Evolutionary conservation across 2,329 filamentous ascomycete species (phyloP).

Genomic region (Ascochyta clinopodiicola): DNA sequence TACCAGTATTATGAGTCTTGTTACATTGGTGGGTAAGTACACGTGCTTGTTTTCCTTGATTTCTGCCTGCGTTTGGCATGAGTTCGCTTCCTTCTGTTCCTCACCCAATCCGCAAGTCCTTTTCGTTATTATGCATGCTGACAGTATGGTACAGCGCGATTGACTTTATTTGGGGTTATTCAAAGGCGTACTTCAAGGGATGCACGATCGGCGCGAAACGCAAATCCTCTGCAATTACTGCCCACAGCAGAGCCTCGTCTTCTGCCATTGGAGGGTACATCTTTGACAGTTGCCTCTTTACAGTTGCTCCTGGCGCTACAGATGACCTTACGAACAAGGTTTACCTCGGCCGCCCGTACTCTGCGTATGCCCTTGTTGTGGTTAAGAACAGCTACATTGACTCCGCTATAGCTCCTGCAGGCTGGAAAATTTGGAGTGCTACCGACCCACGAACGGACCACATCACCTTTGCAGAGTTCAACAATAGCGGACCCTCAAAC

Average conservation of each 20-base stretch:
- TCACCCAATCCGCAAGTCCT: too few species aligned
- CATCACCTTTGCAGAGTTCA: constrained; percentile 64
- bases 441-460: constrained; percentile 56
- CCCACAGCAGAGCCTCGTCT: constrained; percentile 28
- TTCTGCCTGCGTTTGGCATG: background rate
- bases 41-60: background rate
- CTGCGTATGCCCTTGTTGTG: constrained; percentile 55
- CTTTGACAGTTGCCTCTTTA: constrained; percentile 58
- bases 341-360: constrained; percentile 60
- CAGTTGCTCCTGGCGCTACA: constrained; percentile 44
- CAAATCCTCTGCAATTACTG: constrained; percentile 41
- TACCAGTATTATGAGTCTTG: constrained; percentile 62
- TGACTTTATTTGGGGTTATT: constrained; percentile 64
- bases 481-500: constrained; percentile 58
- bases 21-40: constrained; percentile 55
- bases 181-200: constrained; percentile 58
- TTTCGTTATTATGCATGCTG: too few species aligned
- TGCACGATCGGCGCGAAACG: constrained; percentile 55
- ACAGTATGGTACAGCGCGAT: constrained; percentile 49
- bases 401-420: constrained; percentile 61
- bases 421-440: constrained; percentile 64
- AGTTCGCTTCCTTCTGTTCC: background rate
- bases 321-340: constrained; percentile 47
- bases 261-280: constrained; percentile 55
- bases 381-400: constrained; percentile 59